These are phyloP conservation scores for Cnidoscolus chayamansa DNA, from an alignment of 441 rosid species.

Conservation along the genomic window DNA sequence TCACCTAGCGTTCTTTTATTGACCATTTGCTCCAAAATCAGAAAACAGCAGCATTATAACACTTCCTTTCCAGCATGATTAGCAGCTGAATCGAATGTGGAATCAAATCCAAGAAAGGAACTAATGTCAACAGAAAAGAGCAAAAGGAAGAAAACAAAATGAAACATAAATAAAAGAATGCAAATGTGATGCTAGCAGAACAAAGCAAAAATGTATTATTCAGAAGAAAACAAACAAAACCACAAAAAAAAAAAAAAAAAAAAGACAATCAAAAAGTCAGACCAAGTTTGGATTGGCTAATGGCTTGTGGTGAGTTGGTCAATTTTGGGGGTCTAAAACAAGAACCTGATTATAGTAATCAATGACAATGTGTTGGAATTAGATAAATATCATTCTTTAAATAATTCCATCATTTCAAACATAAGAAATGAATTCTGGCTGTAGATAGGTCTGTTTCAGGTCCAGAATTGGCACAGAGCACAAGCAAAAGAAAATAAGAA, in stretches of 20 bases:
- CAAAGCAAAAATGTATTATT: background rate
- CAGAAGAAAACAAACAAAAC: slow-evolving; percentile 3
- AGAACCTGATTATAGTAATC: background rate
- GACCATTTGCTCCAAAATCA: background rate
- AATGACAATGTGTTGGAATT: background rate
- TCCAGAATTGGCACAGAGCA: background rate
- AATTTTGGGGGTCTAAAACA: slow-evolving; percentile 4
- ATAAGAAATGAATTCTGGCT: background rate
- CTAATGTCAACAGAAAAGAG: background rate
- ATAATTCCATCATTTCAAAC: background rate
- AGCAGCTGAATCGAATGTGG: background rate
- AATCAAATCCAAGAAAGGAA: background rate
- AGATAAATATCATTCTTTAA: background rate
- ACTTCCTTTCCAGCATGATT: too few species aligned
- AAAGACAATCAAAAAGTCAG: slow-evolving; percentile 12
- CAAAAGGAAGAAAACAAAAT: background rate
- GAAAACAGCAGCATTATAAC: too few species aligned
- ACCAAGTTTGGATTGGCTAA: background rate
- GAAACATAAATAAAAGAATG: background rate
- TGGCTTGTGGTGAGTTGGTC: background rate
- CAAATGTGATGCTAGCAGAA: background rate
- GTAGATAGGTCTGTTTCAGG: background rate
- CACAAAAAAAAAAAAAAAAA: background rate
- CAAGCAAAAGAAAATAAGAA: background rate
- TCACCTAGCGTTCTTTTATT: background rate